Evolutionary conservation across 805 yeast species (phyloP).

Genomic region (Candida succiphila): DNA sequence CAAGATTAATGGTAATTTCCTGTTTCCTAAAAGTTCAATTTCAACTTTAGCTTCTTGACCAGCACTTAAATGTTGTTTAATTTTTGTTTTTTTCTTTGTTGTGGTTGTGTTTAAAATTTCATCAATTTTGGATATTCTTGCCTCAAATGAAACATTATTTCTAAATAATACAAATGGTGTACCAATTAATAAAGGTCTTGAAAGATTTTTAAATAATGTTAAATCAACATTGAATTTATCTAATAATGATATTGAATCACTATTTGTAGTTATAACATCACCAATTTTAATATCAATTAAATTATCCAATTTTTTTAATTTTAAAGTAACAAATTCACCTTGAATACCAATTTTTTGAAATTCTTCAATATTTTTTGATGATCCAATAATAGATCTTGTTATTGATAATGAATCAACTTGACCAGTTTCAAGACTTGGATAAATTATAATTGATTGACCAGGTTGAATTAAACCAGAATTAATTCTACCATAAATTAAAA

Average conservation of each 20-base stretch:
- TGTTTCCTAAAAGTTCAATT: slow-evolving; percentile 36
- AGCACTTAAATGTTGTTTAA: slow-evolving; percentile 46
- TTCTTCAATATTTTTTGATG: slow-evolving; percentile 9
- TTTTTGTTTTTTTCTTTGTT: slow-evolving; percentile 36
- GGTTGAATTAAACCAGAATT: slow-evolving; percentile 59
- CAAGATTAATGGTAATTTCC: slow-evolving; percentile 41
- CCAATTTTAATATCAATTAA: slow-evolving; percentile 46
- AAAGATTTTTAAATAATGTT: slow-evolving; percentile 47
- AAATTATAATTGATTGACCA: slow-evolving; percentile 53
- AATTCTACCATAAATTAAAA: slow-evolving; percentile 54
- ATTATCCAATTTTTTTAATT: slow-evolving; percentile 24
- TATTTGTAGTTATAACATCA: slow-evolving; percentile 38
- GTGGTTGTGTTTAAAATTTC: slow-evolving; percentile 18
- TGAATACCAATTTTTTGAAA: slow-evolving; percentile 30
- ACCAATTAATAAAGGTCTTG: slow-evolving; percentile 71
- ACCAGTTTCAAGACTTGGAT: slow-evolving; percentile 39
- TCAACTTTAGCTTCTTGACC: slow-evolving; percentile 51
- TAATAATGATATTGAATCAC: slow-evolving; percentile 20
- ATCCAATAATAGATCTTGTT: slow-evolving; percentile 15
- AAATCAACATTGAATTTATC: slow-evolving; percentile 45
- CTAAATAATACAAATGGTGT: slow-evolving; percentile 70
- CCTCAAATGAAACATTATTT: slow-evolving; percentile 65
- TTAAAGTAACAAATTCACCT: slow-evolving; percentile 46
- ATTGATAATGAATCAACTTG: slow-evolving; percentile 29
- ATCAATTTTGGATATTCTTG: slow-evolving; percentile 43